These are phyloP conservation scores for Citrus inodora DNA, from an alignment of 345 rosid species.

Conservation along the genomic window DNA sequence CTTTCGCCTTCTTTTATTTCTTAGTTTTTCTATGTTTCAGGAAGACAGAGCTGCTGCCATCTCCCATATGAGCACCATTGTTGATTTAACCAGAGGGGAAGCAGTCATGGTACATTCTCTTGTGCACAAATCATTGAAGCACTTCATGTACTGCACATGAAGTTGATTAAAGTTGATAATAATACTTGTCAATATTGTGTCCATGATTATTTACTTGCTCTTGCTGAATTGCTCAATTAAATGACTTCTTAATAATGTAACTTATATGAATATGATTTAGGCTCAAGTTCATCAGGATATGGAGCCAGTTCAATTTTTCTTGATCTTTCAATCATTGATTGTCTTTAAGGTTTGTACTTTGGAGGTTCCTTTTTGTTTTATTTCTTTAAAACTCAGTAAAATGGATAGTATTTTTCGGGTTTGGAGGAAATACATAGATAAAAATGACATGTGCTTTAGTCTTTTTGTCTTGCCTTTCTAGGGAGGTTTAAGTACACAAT, in stretches of 20 bases:
- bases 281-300: conserved; percentile 57
- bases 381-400: neutral
- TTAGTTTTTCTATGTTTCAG: conserved; percentile 37
- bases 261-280: conserved; percentile 31
- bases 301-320: conserved; percentile 67
- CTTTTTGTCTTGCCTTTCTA: conserved; percentile 21
- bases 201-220: neutral
- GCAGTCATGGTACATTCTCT: conserved; percentile 58
- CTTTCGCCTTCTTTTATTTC: conserved; percentile 1
- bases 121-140: conserved; percentile 10
- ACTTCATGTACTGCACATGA: neutral
- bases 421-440: neutral
- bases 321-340: conserved; percentile 49
- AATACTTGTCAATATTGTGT: neutral
- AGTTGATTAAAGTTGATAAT: neutral
- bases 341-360: conserved; percentile 51
- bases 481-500: conserved; percentile 69
- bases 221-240: neutral
- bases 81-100: conserved; percentile 51
- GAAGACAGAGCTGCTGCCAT: conserved; percentile 67
- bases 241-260: neutral
- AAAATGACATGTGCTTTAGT: neutral
- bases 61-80: conserved; percentile 45
- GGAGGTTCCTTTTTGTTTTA: neutral
- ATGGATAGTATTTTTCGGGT: neutral